Evolutionary conservation across 139 green algal species (phyloP).

Genomic region (Haematococcus sp.): DNA sequence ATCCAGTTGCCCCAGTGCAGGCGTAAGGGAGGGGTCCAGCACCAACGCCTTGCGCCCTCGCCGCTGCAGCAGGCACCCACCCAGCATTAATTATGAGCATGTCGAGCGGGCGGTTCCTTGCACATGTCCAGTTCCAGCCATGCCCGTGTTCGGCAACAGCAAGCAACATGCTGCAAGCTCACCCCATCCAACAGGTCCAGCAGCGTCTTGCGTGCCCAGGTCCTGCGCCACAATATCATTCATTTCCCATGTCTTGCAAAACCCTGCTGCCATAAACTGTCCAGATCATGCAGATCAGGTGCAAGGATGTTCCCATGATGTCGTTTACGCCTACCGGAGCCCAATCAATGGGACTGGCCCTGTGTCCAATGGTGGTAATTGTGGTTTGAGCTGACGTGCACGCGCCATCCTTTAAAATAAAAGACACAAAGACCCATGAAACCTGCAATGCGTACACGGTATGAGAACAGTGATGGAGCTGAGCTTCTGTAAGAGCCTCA

Average conservation of each 20-base stretch:
- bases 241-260: background rate
- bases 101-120: background rate
- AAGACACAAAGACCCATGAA: background rate
- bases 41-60: slow-evolving; percentile 86
- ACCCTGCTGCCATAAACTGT: background rate
- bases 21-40: slow-evolving; percentile 72
- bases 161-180: too few relatives aligned
- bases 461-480: too few relatives aligned
- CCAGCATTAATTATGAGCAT: too few relatives aligned
- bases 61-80: too few relatives aligned
- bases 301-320: background rate
- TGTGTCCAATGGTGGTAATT: slow-evolving; percentile 49
- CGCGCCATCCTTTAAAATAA: background rate
- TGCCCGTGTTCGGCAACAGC: too few relatives aligned
- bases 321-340: slow-evolving; percentile 37
- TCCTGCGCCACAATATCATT: slow-evolving; percentile 33
- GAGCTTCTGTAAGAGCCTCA: too few relatives aligned
- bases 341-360: slow-evolving; percentile 44
- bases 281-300: background rate
- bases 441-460: too few relatives aligned
- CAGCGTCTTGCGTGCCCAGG: slow-evolving; percentile 52
- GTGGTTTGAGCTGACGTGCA: background rate
- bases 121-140: too few relatives aligned
- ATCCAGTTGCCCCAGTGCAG: slow-evolving; percentile 75
- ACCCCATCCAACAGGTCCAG: slow-evolving; percentile 72